Evolutionary conservation across 1,284 basidiomycete species (phyloP).

Genomic region (Moesziomyces antarcticus): DNA sequence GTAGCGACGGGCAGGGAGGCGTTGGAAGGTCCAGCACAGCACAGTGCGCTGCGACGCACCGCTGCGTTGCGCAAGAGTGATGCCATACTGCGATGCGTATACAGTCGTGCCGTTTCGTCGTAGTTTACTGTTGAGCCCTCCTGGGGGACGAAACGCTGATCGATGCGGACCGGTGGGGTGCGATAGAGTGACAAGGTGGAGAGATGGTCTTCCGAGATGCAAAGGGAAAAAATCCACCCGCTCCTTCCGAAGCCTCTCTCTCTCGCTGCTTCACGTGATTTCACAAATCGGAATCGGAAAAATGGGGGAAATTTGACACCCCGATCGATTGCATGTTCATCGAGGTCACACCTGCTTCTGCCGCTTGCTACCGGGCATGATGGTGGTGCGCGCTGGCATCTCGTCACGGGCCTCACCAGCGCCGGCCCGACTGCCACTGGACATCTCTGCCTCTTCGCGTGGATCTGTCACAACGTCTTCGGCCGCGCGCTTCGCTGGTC

Average conservation of each 20-base stretch:
- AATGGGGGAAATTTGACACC: not conserved
- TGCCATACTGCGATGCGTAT: constrained; percentile 9
- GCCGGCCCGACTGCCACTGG: not conserved
- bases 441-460: not conserved
- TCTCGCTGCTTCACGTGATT: constrained; percentile 4
- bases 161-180: not conserved
- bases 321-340: constrained; percentile 2
- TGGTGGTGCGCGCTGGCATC: constrained; percentile 1
- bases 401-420: not conserved
- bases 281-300: not conserved
- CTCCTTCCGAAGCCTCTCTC: not conserved
- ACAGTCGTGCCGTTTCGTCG: no score
- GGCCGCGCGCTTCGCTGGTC: not conserved
- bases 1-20: constrained; percentile 5
- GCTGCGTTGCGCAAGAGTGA: constrained; percentile 14
- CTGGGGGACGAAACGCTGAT: not conserved
- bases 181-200: no score
- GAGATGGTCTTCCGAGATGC: constrained; percentile 1
- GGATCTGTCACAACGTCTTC: not conserved
- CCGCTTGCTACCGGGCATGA: constrained; percentile 35
- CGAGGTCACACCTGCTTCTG: constrained; percentile 15
- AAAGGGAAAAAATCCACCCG: constrained; percentile 3
- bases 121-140: no score
- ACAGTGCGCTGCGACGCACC: not conserved
- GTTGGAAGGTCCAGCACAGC: constrained; percentile 18